Base-by-base conservation (phyloP, 805 yeast genomes). In the Ogataea pini region DNA sequence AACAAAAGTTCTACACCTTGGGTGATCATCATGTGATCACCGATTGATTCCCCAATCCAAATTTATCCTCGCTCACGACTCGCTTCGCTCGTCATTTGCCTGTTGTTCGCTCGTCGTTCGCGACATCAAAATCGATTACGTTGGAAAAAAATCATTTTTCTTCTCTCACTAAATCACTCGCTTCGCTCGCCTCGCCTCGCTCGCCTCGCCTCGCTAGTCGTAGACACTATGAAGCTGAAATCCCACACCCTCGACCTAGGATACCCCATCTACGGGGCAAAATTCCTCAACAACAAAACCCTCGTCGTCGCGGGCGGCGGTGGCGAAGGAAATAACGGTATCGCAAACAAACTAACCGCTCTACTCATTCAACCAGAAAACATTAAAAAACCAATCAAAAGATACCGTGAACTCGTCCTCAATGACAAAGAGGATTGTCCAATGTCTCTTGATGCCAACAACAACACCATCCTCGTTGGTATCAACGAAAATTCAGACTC, bases 241-340 rank as follows among this genome's bases (percentile, higher is more conserved):
- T 53, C 51, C 7, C 44, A 56, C 42, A 45, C 65, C 0, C 48
- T 63, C 8, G 64, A 63, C 29, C 36, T 66, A 13, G 92, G 88
- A 2, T 87, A 83, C 59, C 98, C 99, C 1, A 75, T 90, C 10
- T 87, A 85, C 57, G 92, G 89, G 2, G 84, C 92, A 45, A 79
- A 80, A 51, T 90, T 89, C 63, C 72, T 83, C 38, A 74, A 78
- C 55, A 76, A 82, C 53, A 69, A 72, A 51, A 77, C 83, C 1
- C 64, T 91, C 22, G 65, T 90, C 42, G 85, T 85, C 24, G 82
- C 89, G 2, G 99, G 99, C 36, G 99, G 99, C 38, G 97, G 97
- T 25, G 98, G 97, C 20, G 96, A 89, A 64, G 96, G 96, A 8
- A 83, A 83, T 60, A 85, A 89, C 60, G 97, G 96, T 25, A 82